Evolutionary conservation across 177 flowering plant species (phyloP).

Genomic region (Vitis hybrid): DNA sequence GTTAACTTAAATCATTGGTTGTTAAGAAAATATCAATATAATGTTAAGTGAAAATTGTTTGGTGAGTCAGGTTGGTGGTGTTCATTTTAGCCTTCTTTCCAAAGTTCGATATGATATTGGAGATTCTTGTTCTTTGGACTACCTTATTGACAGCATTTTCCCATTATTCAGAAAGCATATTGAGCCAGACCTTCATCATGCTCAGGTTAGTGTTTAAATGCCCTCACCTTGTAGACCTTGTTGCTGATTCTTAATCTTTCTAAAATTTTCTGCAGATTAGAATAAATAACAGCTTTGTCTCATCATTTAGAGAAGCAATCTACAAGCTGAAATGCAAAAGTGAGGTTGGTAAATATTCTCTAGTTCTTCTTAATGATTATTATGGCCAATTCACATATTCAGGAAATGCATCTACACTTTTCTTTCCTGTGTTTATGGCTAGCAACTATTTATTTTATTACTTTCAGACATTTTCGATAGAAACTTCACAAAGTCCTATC

Average conservation of each 20-base stretch:
- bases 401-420: background rate
- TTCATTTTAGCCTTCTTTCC: slow-evolving; percentile 95
- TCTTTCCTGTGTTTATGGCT: background rate
- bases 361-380: background rate
- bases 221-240: slow-evolving; percentile 3
- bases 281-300: slow-evolving; percentile 97
- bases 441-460: too few species aligned
- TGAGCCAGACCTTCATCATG: slow-evolving; percentile 99
- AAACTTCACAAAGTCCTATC: too few species aligned
- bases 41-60: slow-evolving; percentile 8
- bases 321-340: slow-evolving; percentile 95
- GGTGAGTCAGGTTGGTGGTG: slow-evolving; percentile 88
- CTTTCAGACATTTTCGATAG: too few species aligned
- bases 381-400: background rate
- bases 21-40: slow-evolving; percentile 6
- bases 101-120: slow-evolving; percentile 96
- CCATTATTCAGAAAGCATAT: slow-evolving; percentile 97
- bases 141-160: slow-evolving; percentile 95
- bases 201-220: slow-evolving; percentile 65
- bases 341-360: slow-evolving; percentile 51
- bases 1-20: background rate
- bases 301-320: slow-evolving; percentile 95
- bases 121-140: slow-evolving; percentile 89
- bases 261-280: slow-evolving; percentile 72
- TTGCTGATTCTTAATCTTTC: slow-evolving; percentile 11